Percentiles rank a stretch among this genome's conserved stretches.
Conservation (phyloP, 139 green algal genomes). For the Chlamydomonas eustigma region DNA sequence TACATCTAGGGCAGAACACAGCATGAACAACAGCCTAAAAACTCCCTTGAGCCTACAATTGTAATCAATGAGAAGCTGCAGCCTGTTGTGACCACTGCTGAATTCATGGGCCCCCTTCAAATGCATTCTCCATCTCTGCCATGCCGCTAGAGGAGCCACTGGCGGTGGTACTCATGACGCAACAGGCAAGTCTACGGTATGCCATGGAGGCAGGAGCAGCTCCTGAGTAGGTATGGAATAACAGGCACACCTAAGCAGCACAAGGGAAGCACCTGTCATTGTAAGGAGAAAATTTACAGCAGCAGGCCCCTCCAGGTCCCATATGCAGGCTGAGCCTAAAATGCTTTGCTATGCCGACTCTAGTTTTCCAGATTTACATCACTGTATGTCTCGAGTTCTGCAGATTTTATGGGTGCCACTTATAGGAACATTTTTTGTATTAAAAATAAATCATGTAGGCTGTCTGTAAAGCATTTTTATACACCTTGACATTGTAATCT, state of each 20-base stretch:
- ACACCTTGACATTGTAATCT: too few species aligned
- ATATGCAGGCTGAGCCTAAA: too few species aligned
- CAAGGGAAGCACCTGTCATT: background rate
- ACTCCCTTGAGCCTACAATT: background rate
- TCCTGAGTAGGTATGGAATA: background rate
- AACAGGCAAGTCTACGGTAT: constrained; percentile 2
- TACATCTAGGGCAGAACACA: background rate
- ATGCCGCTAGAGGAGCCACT: background rate
- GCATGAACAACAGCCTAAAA: background rate
- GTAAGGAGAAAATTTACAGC: background rate
- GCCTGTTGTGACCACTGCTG: background rate
- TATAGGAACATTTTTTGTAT: too few species aligned
- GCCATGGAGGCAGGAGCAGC: constrained; percentile 1
- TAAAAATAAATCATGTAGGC: too few species aligned
- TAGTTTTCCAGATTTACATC: too few species aligned
- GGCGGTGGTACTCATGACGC: background rate
- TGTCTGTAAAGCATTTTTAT: too few species aligned
- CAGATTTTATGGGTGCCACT: too few species aligned
- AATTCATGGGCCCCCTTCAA: background rate
- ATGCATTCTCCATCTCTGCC: background rate
- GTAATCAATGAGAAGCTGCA: background rate
- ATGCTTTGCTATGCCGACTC: too few species aligned
- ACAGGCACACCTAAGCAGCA: constrained; percentile 16
- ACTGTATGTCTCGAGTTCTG: too few species aligned
- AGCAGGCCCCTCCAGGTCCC: background rate